A percentile compares a stretch with the other conserved stretches of the same genome.
Evolutionary conservation across 441 rosid species (phyloP).

Genomic region (Aleurites moluccanus): DNA sequence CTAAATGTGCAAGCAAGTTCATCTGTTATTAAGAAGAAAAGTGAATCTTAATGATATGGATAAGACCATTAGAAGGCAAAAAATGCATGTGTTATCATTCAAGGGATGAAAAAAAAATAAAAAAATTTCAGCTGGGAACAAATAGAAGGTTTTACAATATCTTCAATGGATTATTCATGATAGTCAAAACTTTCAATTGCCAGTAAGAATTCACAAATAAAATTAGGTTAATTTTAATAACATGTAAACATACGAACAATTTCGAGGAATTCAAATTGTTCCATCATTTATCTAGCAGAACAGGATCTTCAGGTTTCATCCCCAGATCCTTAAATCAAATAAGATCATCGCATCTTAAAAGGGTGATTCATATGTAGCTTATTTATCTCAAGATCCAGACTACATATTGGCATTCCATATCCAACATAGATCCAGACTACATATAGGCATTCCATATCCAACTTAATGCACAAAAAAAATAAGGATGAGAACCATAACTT

Average conservation of each 20-base stretch:
- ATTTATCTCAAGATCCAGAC: not conserved
- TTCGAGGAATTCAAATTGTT: not conserved
- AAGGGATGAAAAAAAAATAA: too few relatives aligned
- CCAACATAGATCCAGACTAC: too few relatives aligned
- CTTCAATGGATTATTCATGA: not conserved
- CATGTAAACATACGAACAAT: not conserved
- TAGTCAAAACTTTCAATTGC: not conserved
- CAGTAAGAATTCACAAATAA: not conserved
- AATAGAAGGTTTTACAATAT: too few relatives aligned
- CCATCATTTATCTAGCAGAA: not conserved
- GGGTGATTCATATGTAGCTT: too few relatives aligned
- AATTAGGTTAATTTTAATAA: not conserved
- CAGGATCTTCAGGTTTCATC: not conserved
- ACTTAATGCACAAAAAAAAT: not conserved
- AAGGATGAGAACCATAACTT: constrained; percentile 39
- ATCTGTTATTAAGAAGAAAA: not conserved
- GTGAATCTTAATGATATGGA: not conserved
- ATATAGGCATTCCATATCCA: not conserved
- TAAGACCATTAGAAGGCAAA: not conserved
- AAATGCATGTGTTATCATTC: not conserved
- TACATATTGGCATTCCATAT: not conserved
- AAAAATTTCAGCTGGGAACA: too few relatives aligned
- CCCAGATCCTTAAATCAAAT: not conserved
- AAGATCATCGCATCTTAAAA: not conserved
- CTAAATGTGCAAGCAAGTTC: too few relatives aligned